Evolutionary conservation across 179 eudicot genomes (phyloP), one percentile per base, ranked within the genome.

Genomic region (Beta macrorhiza): DNA sequence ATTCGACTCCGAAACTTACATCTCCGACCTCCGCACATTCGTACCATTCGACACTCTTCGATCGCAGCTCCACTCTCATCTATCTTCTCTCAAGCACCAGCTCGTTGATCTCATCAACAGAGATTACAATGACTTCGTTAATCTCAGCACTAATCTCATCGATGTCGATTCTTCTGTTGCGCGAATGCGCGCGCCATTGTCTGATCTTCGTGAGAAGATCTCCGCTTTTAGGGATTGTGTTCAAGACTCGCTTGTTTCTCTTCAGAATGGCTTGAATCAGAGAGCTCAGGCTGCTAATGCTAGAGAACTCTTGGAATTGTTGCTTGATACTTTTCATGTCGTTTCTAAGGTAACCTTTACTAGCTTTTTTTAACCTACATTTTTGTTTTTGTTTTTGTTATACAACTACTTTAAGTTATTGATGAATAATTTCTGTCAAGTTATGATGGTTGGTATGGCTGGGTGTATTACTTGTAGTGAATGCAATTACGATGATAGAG

Each of bases 11-110:
- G 92, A 90, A 67, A 67, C 90, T 44, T 96, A 96, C 91, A 94
- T 96, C 52, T 80, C 97, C 81, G 98, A 96, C 80, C 98, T 94
- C 80, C 91, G 99, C 32, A 90, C 99, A 25, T 96, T 96, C 90
- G 99, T 96, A 45, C 99, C 99, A 14, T 91, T 96, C 88, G 91
- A 90, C 52, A 92, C 99, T n/a, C 93, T 96, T 58, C 89, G 97
- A 49, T 88, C 93, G 7, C 98, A 96, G 80, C 97, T 96, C 72
- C 92, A 86, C 0, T 89, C 97, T 0, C 97, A 94, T 53, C 86
- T 93, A 10, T 82, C 93, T 14, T 85, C 93, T 12, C 89, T 96
- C 4, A 88, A 90, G 29, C 92, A 88, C 79, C 92, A 96, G 77
- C 93, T 96, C 12, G 91, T 96, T 6, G 99, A 96, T 72, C 87